phyloP scores from a whole-genome alignment of 2,329 filamentous ascomycete genomes.

The Myriangium duriaei region DNA sequence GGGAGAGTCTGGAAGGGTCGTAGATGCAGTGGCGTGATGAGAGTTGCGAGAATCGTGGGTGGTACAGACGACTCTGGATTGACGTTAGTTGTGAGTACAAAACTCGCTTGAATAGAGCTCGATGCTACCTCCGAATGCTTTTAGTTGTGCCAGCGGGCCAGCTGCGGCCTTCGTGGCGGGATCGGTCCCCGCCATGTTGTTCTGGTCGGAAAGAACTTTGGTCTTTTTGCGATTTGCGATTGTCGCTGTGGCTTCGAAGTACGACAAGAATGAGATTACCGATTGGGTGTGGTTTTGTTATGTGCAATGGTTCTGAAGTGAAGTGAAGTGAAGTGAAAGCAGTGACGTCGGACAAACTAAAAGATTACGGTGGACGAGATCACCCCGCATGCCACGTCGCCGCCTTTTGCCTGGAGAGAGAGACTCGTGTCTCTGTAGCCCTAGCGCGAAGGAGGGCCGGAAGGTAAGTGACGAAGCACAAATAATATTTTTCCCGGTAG shows the following conservation, averaged over 20 bases:
- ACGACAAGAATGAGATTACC: background rate
- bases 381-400: too few species aligned
- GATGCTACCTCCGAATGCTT: constrained; percentile 6
- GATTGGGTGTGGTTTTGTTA: too few species aligned
- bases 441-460: too few species aligned
- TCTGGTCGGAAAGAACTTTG: background rate
- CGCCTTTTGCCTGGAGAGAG: too few species aligned
- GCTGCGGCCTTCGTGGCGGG: constrained; percentile 15
- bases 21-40: constrained; percentile 53
- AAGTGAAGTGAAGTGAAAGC: too few species aligned
- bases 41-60: constrained; percentile 50
- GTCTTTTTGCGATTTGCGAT: background rate
- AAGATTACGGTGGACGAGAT: too few species aligned
- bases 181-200: background rate
- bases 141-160: constrained; percentile 2
- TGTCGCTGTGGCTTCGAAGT: background rate
- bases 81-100: constrained; percentile 10
- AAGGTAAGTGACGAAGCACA: too few species aligned
- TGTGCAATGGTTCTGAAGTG: too few species aligned
- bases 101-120: background rate
- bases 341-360: too few species aligned
- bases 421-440: too few species aligned
- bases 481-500: too few species aligned
- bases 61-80: constrained; percentile 45
- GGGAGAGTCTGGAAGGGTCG: constrained; percentile 54